Conservation (phyloP, 768 basidiomycete genomes). For the Collybia nuda region DNA sequence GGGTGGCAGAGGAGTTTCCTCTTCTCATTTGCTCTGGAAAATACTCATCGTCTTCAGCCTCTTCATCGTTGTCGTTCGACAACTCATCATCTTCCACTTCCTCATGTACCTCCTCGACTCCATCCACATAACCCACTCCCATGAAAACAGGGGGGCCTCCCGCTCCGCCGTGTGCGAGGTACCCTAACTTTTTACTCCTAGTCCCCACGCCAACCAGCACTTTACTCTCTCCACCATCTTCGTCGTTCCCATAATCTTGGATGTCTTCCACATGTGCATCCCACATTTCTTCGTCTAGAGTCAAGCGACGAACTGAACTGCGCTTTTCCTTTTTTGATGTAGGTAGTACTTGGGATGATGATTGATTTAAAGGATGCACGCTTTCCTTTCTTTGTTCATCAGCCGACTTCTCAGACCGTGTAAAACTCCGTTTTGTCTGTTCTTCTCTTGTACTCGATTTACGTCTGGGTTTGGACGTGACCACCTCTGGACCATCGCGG, state of each 20-base stretch:
- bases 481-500: no score
- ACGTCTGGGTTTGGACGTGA: slow-evolving; percentile 11
- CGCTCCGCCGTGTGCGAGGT: slow-evolving; percentile 73
- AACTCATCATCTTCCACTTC: background rate
- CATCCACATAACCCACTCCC: slow-evolving; percentile 66
- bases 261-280: slow-evolving; percentile 31
- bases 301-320: slow-evolving; percentile 33
- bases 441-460: background rate
- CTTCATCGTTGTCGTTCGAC: background rate
- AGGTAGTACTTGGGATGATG: background rate
- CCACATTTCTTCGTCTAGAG: slow-evolving; percentile 68
- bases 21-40: slow-evolving; percentile 4
- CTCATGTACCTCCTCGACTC: slow-evolving; percentile 32
- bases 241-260: slow-evolving; percentile 30
- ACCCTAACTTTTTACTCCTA: slow-evolving; percentile 53
- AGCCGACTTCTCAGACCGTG: no score
- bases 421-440: no score
- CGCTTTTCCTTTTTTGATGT: background rate
- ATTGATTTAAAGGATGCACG: no score
- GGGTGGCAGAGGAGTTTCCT: background rate
- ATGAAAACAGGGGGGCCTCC: slow-evolving; percentile 72
- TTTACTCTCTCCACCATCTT: slow-evolving; percentile 47
- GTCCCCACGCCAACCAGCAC: slow-evolving; percentile 56
- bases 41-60: slow-evolving; percentile 11
- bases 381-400: no score